phyloP scores from a whole-genome alignment of 345 rosid genomes.

The Eucalyptus sp. region DNA sequence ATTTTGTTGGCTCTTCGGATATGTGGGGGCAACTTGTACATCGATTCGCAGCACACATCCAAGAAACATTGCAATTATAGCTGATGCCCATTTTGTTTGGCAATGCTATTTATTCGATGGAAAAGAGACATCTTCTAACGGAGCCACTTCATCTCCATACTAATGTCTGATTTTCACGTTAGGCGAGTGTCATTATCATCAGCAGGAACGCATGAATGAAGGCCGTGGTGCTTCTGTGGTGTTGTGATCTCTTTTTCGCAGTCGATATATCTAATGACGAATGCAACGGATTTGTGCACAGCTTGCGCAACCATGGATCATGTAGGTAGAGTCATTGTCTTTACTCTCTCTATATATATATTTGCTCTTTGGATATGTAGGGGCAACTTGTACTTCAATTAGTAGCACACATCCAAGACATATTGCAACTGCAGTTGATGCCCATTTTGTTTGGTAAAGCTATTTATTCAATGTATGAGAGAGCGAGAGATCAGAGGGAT shows the following conservation, averaged over 20 bases:
- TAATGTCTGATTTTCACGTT: neutral
- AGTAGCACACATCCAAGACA: neutral
- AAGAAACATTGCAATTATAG: neutral
- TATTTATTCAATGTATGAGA: neutral
- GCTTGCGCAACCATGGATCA: too few relatives aligned
- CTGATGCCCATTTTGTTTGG: neutral
- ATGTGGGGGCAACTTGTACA: neutral
- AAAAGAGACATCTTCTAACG: neutral
- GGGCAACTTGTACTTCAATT: neutral
- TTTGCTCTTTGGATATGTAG: neutral
- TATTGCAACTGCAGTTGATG: neutral
- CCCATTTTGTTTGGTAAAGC: neutral
- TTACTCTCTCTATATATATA: too few relatives aligned
- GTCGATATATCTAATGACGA: neutral
- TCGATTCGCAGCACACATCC: neutral
- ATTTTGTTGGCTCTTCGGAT: neutral
- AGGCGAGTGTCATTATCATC: fast-evolving
- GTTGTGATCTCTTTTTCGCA: neutral
- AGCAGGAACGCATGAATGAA: neutral
- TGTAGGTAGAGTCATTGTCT: too few relatives aligned
- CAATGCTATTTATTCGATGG: neutral
- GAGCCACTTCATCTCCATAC: neutral
- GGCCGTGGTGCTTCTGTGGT: neutral
- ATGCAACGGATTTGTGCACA: neutral
- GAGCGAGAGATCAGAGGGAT: neutral